Base-by-base conservation (phyloP, 192 early-diverging fungal species). In the Entophlyctis luteolus region DNA sequence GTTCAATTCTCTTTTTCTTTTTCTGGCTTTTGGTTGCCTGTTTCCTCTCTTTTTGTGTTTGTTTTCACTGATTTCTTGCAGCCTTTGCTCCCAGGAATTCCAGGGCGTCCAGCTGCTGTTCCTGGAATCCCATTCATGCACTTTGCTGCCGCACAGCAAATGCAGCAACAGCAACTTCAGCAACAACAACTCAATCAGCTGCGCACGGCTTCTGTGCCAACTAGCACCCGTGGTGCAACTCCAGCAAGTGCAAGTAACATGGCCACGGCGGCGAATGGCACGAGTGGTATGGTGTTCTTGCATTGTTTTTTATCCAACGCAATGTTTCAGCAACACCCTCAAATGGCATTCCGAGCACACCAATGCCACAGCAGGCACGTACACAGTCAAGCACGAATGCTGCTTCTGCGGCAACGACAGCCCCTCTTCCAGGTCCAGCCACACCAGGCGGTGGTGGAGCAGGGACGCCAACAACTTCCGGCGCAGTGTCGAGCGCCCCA, bases 81-180 rank as follows among this genome's bases (percentile, higher is more conserved):
- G 48, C 57, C 68, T 3, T 47, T 62, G 48, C 25, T 53, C 8
- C 47, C 57, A 10, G 58, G 58, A 16, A 34, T 18, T 2, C n/a
- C 16, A 18, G 54, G 54, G 12, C 16, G 8, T 16, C 65, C 34
- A 23, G 52, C 53, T 0, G 49, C 45, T 12, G n/a, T 28, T 22
- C 14, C 37, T 28, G 47, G 58, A 6, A 22, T 59, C 14, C 60
- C 48, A 22, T 52, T 53, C 50, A 62, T 63, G 60, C 70, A 53
- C 6, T 42, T 23, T 16, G 23, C 50, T 3, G 23, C 54, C n/a
- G 10, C 36, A 35, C 47, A 60, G 10, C 53, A 2, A 45, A 18
- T 27, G 22, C 65, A 56, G 45, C 53, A 39, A 25, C 53, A 57
- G 45, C 65, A 58, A 38, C 65, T n/a, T 16, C 62, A 23, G 48